Conservation (phyloP, 2,329 filamentous ascomycete genomes). For the Cladophialophora immunda region DNA sequence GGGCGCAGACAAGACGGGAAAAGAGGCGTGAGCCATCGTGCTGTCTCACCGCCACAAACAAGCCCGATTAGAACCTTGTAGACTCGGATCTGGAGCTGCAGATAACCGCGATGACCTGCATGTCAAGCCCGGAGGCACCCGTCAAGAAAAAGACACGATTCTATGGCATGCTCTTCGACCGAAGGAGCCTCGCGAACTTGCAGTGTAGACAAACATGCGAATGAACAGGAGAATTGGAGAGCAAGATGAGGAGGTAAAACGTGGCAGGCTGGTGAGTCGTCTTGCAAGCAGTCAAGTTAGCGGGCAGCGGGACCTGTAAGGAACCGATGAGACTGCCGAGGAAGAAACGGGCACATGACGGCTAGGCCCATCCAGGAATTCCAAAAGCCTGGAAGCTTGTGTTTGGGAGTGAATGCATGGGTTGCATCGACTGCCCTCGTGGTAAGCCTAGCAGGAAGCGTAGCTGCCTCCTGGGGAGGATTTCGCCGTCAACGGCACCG, state of each 20-base stretch:
- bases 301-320: constrained; percentile 14
- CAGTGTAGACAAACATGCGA: constrained; percentile 9
- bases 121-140: constrained; percentile 27
- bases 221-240: constrained; percentile 17
- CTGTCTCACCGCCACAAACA: constrained; percentile 25
- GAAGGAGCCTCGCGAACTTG: constrained; percentile 1
- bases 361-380: not conserved
- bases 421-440: constrained; percentile 14
- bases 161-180: constrained; percentile 28
- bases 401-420: constrained; percentile 6
- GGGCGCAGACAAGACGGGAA: constrained; percentile 21
- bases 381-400: not conserved
- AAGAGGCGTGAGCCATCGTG: constrained; percentile 32
- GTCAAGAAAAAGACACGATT: constrained; percentile 16
- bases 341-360: constrained; percentile 17
- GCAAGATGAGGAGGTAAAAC: constrained; percentile 19
- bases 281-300: not conserved
- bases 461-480: too few species aligned
- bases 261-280: constrained; percentile 19
- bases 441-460: not conserved
- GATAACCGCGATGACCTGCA: constrained; percentile 34
- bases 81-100: constrained; percentile 33
- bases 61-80: constrained; percentile 31
- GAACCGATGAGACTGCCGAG: constrained; percentile 24
- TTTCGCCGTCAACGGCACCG: constrained; percentile 5